Evolutionary conservation across 2,329 filamentous ascomycete genomes (phyloP).

Genomic region (Trichoderma koningiopsis): DNA sequence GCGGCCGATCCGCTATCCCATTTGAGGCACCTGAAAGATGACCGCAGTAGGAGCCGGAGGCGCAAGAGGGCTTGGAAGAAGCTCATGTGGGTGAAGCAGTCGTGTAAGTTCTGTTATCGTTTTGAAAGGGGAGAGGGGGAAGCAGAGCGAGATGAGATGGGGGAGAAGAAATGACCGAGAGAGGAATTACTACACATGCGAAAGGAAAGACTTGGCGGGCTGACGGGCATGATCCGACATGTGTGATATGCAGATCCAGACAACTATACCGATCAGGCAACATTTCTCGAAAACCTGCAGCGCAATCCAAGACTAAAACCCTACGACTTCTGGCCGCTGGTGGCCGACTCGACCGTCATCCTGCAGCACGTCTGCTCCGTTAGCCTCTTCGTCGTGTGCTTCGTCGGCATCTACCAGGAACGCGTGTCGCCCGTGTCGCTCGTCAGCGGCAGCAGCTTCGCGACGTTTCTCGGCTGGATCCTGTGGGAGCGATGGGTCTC

Average conservation of each 20-base stretch:
- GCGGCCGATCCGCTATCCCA: slow-evolving; percentile 39
- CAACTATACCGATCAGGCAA: slow-evolving; percentile 96
- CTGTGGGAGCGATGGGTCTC: slow-evolving; percentile 91
- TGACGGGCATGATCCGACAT: slow-evolving; percentile 24
- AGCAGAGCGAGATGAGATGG: not conserved
- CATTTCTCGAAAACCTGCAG: slow-evolving; percentile 94
- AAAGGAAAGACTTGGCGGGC: not conserved
- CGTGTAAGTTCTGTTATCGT: slow-evolving; percentile 59
- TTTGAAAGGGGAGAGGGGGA: not conserved
- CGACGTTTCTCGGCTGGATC: slow-evolving; percentile 84
- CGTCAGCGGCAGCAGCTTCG: slow-evolving; percentile 79
- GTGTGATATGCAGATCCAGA: slow-evolving; percentile 73
- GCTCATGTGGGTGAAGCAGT: slow-evolving; percentile 95
- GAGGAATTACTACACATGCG: not conserved
- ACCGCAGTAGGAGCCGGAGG: slow-evolving; percentile 66
- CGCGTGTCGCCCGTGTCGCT: slow-evolving; percentile 88
- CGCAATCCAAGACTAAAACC: slow-evolving; percentile 90
- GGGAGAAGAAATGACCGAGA: not conserved
- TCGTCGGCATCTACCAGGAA: slow-evolving; percentile 84
- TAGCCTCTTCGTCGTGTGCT: slow-evolving; percentile 91
- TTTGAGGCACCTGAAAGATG: slow-evolving; percentile 51
- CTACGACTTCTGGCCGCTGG: slow-evolving; percentile 97
- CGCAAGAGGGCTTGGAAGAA: slow-evolving; percentile 87
- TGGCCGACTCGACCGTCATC: slow-evolving; percentile 93
- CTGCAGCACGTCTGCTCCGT: slow-evolving; percentile 96